A percentile compares a stretch with the other conserved stretches of the same genome.
phyloP scores from a whole-genome alignment of 2,329 filamentous ascomycete species.

The Alternaria gansuensis region DNA sequence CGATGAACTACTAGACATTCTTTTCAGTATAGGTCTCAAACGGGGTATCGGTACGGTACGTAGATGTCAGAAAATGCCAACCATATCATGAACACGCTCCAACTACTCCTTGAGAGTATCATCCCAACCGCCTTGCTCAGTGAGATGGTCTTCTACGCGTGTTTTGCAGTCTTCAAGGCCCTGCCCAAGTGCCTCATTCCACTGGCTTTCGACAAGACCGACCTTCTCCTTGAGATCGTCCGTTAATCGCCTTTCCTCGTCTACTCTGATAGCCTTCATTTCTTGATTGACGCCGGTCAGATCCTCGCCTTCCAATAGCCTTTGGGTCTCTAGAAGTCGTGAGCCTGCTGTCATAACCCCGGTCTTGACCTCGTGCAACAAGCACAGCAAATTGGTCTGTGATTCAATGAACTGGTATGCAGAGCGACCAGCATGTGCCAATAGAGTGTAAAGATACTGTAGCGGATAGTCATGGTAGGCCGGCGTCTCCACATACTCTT shows the following conservation, averaged over 20 bases:
- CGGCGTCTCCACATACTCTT: constrained; percentile 87
- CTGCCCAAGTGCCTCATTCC: constrained; percentile 85
- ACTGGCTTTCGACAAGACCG: constrained; percentile 87
- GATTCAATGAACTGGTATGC: constrained; percentile 97
- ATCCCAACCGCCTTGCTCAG: constrained; percentile 87
- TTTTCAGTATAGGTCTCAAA: constrained; percentile 30
- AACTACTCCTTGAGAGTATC: constrained; percentile 62
- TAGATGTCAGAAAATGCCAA: constrained; percentile 35
- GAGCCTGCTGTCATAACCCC: constrained; percentile 75
- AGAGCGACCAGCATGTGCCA: constrained; percentile 88
- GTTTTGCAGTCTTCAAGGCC: constrained; percentile 77
- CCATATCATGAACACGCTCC: constrained; percentile 17
- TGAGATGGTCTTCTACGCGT: constrained; percentile 75
- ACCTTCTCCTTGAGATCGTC: constrained; percentile 94
- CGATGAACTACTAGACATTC: constrained; percentile 16
- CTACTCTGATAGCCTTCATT: constrained; percentile 66
- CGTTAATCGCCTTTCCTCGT: constrained; percentile 76
- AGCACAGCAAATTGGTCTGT: constrained; percentile 87
- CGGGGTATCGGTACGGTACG: constrained; percentile 49
- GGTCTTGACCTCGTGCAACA: constrained; percentile 89
- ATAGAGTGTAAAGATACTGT: constrained; percentile 86
- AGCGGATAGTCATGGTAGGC: constrained; percentile 80
- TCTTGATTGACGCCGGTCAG: constrained; percentile 55
- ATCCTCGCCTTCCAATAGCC: constrained; percentile 54
- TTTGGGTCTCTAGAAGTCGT: constrained; percentile 72